phyloP scores from a whole-genome alignment of 108 stramenopile genomes.

The Bacterosira constricta region DNA sequence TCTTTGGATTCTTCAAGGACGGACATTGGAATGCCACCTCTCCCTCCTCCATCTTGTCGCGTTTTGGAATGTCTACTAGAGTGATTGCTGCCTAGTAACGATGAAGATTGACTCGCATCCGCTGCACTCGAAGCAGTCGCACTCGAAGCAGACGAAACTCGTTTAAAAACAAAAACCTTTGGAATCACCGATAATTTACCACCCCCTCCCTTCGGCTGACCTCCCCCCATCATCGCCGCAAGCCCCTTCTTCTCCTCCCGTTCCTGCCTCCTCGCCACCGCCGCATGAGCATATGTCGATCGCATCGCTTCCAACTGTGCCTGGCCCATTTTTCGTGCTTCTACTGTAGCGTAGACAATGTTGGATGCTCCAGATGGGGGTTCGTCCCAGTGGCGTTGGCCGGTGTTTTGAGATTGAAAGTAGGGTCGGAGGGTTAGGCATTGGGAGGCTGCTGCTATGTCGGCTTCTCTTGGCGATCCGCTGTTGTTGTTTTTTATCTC shows the following conservation, averaged over 20 bases:
- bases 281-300: constrained; percentile 30
- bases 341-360: constrained; percentile 60
- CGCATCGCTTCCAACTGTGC: constrained; percentile 69
- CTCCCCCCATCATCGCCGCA: constrained; percentile 5
- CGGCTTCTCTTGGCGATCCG: constrained; percentile 8
- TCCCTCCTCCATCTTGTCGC: not conserved
- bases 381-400: constrained; percentile 81
- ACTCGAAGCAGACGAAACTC: no score
- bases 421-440: constrained; percentile 68
- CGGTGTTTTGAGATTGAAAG: constrained; percentile 67
- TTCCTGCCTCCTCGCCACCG: constrained; percentile 16
- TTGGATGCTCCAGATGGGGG: constrained; percentile 77
- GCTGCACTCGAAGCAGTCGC: not conserved
- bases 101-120: not conserved
- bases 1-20: constrained; percentile 40
- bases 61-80: not conserved
- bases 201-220: not conserved
- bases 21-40: constrained; percentile 24
- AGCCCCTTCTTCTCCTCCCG: constrained; percentile 16
- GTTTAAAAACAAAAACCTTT: not conserved
- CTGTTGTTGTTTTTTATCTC: not conserved
- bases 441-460: constrained; percentile 35
- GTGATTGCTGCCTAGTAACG: not conserved
- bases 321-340: constrained; percentile 66
- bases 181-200: not conserved